A percentile compares a stretch with the other conserved stretches of the same genome.
Conservation (phyloP, 768 basidiomycete species). For the Boletellus emodensis region DNA sequence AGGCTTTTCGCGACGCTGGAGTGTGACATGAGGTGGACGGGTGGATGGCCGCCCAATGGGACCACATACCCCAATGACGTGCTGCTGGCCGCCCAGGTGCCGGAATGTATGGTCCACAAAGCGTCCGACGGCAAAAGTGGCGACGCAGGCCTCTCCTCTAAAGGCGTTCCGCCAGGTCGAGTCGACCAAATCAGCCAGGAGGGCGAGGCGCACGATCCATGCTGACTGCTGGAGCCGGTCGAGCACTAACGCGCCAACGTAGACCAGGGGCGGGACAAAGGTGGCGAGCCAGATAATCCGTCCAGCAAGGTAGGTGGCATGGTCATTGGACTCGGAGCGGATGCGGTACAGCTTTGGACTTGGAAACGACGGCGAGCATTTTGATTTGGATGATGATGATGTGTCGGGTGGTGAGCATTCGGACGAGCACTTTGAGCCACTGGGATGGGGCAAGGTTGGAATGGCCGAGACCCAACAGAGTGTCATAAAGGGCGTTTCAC, state of each 20-base stretch:
- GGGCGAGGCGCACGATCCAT: constrained; percentile 26
- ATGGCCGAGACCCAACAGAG: too few species aligned
- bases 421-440: constrained; percentile 12
- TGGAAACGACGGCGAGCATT: neutral
- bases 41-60: neutral
- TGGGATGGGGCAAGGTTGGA: constrained; percentile 3
- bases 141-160: constrained; percentile 20
- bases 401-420: constrained; percentile 10
- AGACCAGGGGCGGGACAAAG: constrained; percentile 21
- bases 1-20: constrained; percentile 27
- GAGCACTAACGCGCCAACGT: constrained; percentile 18
- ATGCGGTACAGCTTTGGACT: constrained; percentile 16
- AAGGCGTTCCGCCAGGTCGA: constrained; percentile 6
- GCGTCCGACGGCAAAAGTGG: constrained; percentile 3
- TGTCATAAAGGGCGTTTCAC: too few species aligned
- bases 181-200: constrained; percentile 11
- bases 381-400: neutral
- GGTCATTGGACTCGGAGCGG: constrained; percentile 11
- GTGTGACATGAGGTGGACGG: neutral
- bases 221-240: constrained; percentile 26
- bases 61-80: constrained; percentile 22
- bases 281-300: constrained; percentile 9
- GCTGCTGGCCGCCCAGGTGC: constrained; percentile 28
- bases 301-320: constrained; percentile 16
- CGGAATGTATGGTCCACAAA: neutral